Conservation (phyloP, 1,284 basidiomycete genomes). For the Ustilago bromivora region DNA sequence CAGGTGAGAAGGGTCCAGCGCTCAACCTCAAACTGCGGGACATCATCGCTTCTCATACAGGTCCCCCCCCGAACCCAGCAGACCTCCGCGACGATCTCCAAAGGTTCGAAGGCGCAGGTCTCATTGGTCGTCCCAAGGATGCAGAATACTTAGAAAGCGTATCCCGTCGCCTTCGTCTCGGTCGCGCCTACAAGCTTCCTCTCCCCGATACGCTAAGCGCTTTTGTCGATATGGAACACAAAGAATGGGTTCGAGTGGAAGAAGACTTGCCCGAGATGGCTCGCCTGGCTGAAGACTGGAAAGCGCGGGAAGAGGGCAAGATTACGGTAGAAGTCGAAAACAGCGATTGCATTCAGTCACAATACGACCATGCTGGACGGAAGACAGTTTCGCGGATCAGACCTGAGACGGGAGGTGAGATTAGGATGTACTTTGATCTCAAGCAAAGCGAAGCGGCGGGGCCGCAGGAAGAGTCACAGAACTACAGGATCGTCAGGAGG, state of each 20-base stretch:
- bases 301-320: conserved; percentile 23
- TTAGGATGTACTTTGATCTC: conserved; percentile 15
- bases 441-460: not conserved
- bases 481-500: conserved; percentile 11
- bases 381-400: conserved; percentile 10
- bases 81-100: conserved; percentile 13
- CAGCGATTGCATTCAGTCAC: conserved; percentile 13
- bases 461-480: conserved; percentile 10
- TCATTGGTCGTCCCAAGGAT: conserved; percentile 19
- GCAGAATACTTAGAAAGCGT: conserved; percentile 7
- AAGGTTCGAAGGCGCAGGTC: not conserved
- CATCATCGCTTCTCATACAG: conserved; percentile 8
- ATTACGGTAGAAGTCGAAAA: conserved; percentile 25
- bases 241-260: conserved; percentile 26
- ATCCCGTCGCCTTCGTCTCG: conserved; percentile 17
- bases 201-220: conserved; percentile 11
- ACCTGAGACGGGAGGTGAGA: conserved; percentile 15
- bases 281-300: conserved; percentile 13
- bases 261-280: conserved; percentile 12
- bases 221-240: conserved; percentile 27
- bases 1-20: not conserved
- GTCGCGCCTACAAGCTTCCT: conserved; percentile 20
- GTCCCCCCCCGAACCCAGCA: not conserved
- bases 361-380: conserved; percentile 17
- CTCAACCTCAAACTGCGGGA: conserved; percentile 1